phyloP scores from a whole-genome alignment of 495 filamentous ascomycete species.

The Penicillium crystallinum region DNA sequence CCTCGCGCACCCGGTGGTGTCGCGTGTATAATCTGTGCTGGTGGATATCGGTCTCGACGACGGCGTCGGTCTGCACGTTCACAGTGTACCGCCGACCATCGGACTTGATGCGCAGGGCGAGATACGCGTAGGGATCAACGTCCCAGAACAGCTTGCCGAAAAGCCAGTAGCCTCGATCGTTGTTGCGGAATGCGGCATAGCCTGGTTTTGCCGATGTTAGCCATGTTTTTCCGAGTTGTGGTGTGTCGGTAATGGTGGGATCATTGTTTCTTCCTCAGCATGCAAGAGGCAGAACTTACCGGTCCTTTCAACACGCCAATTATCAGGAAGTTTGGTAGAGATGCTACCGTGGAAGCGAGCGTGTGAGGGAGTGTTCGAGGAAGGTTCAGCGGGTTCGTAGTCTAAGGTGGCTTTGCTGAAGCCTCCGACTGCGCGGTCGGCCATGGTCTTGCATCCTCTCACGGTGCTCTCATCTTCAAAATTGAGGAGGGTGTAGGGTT shows the following conservation, averaged over 20 bases:
- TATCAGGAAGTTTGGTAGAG: conserved; percentile 67
- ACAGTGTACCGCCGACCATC: conserved; percentile 91
- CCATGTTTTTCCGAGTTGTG: background rate
- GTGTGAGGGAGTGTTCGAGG: conserved; percentile 48
- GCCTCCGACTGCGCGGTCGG: conserved; percentile 80
- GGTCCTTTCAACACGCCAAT: conserved; percentile 53
- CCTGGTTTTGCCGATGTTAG: conserved; percentile 44
- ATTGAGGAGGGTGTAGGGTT: conserved; percentile 44
- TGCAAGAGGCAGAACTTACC: conserved; percentile 45
- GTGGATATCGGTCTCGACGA: conserved; percentile 89
- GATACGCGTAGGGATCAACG: conserved; percentile 79
- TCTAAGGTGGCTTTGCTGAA: conserved; percentile 70
- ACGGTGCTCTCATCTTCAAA: conserved; percentile 61
- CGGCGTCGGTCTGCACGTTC: conserved; percentile 89
- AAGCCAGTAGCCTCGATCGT: conserved; percentile 51
- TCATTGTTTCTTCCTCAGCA: background rate
- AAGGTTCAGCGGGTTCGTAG: conserved; percentile 49
- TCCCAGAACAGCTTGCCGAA: conserved; percentile 84
- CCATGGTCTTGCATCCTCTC: conserved; percentile 72
- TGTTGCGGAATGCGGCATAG: conserved; percentile 84
- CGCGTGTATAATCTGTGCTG: conserved; percentile 87
- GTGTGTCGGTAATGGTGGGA: background rate
- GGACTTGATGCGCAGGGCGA: conserved; percentile 84
- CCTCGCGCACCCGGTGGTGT: conserved; percentile 39
- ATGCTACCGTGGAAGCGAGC: conserved; percentile 82